A percentile compares a stretch with the other conserved stretches of the same genome.
phyloP scores from a whole-genome alignment of 1,139 yeast species.

The Yamadazyma pseudoaaseri region DNA sequence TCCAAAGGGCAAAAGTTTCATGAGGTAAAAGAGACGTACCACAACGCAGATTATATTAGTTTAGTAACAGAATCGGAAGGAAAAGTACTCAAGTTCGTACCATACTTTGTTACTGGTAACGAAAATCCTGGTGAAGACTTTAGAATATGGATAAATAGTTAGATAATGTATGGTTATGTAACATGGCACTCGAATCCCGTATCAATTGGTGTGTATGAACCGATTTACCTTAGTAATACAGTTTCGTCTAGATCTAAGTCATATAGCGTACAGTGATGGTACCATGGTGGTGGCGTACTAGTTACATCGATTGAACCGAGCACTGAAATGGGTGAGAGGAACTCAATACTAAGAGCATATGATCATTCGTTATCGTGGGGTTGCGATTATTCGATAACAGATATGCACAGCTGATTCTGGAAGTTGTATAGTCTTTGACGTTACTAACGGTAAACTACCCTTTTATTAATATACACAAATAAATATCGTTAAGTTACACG shows the following conservation, averaged over 20 bases:
- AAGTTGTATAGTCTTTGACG: too few species aligned
- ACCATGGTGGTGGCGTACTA: background rate
- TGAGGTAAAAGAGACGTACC: constrained; percentile 1
- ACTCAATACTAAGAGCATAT: too few species aligned
- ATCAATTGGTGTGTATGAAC: too few species aligned
- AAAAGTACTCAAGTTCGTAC: constrained; percentile 12
- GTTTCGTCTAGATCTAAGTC: too few species aligned
- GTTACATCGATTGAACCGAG: background rate
- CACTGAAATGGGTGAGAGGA: too few species aligned
- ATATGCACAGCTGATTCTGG: too few species aligned
- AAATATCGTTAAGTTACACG: too few species aligned
- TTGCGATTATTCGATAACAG: too few species aligned
- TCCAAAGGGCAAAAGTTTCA: constrained; percentile 8
- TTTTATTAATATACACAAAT: too few species aligned
- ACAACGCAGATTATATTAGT: constrained; percentile 7
- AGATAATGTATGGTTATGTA: background rate
- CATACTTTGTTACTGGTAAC: constrained; percentile 19
- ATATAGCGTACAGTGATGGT: background rate
- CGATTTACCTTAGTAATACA: too few species aligned
- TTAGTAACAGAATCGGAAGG: constrained; percentile 9
- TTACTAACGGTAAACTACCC: too few species aligned
- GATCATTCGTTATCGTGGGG: too few species aligned
- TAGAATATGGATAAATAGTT: constrained; percentile 15
- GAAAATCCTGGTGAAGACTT: constrained; percentile 19
- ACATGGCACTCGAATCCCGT: background rate